Base-by-base conservation (phyloP, 768 basidiomycete species). In the Cystofilobasidium bisporidii region DNA sequence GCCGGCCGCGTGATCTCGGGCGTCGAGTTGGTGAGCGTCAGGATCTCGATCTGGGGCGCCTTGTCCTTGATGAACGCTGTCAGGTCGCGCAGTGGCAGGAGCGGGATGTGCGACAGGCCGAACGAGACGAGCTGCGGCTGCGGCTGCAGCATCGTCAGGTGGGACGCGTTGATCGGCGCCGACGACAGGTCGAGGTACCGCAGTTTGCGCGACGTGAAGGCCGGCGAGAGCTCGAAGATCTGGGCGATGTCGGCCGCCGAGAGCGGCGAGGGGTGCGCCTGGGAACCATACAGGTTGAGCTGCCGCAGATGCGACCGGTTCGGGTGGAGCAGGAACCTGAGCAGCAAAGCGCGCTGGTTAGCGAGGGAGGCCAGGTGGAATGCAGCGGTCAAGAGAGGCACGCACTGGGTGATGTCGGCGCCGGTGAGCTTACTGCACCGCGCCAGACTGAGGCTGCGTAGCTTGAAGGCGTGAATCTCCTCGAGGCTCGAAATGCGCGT, bases 121-220 rank as follows among this genome's bases (percentile, higher is more conserved):
- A 98, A 81, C 24, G 91, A 91, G 64, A 93, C 85, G 32, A 99
- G 81, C 53, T 81, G 81, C 3, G 84, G 85, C 75, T 90, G 90
- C 10, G 84, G 77, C 22, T 81, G 81, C 74, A 85, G 85, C 0
- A 78, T 9, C 86, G 76, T 10, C 15, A 77, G 74, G 67, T 86
- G 77, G 11, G 82, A 79, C 55, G 79, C 76, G 8, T 86, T 87
- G 62, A 97, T 71, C 0, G 87, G 87, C 8, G 87, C 80, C 70
- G 87, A 89, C 18, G 93, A 96, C 36, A 99, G 77, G 76, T 99
- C 94, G 70, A 99, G 83, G 77, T 93, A 96, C 15, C 85, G 82
- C 47, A 99, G 80, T 67, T 84, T 77, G 12, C 89, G 88, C 59
- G 80, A 83, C 15, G 79, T 76, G 79, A 99, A 88, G 73, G 88